A percentile compares a stretch with the other conserved stretches of the same genome.
Evolutionary conservation across 2,329 filamentous ascomycete species (phyloP).

Genomic region (Pseudogymnoascus verrucosus): DNA sequence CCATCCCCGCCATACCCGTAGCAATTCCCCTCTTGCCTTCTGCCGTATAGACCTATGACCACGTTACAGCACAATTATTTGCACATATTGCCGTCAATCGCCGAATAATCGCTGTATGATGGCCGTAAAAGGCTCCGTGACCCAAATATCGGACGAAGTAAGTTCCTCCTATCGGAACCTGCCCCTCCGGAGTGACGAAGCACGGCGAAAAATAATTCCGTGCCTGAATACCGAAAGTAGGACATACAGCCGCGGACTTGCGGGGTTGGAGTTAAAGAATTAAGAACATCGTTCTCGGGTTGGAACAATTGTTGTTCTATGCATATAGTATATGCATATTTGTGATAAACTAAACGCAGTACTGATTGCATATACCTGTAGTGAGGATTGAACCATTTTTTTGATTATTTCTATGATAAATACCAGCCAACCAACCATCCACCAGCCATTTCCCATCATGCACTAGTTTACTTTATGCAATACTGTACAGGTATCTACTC

Average conservation of each 20-base stretch:
- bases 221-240: neutral
- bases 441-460: neutral
- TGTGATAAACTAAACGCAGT: neutral
- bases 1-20: neutral
- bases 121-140: conserved; percentile 1
- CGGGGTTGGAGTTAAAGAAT: neutral
- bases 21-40: neutral
- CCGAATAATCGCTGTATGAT: neutral
- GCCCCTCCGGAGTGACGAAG: neutral
- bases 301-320: neutral
- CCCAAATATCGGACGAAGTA: conserved; percentile 6
- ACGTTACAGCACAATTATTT: conserved; percentile 1
- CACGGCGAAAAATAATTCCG: conserved; percentile 5
- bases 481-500: conserved; percentile 3
- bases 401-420: neutral
- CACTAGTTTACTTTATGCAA: conserved; percentile 6
- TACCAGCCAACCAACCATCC: neutral
- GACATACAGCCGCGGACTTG: neutral
- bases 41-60: neutral
- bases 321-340: conserved; percentile 1
- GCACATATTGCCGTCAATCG: neutral
- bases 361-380: neutral
- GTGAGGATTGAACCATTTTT: neutral
- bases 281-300: neutral
- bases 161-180: conserved; percentile 1